Evolutionary conservation across 805 yeast species (phyloP), one percentile per base, ranked within the genome.

Genomic region (Sungouiella thailandica): DNA sequence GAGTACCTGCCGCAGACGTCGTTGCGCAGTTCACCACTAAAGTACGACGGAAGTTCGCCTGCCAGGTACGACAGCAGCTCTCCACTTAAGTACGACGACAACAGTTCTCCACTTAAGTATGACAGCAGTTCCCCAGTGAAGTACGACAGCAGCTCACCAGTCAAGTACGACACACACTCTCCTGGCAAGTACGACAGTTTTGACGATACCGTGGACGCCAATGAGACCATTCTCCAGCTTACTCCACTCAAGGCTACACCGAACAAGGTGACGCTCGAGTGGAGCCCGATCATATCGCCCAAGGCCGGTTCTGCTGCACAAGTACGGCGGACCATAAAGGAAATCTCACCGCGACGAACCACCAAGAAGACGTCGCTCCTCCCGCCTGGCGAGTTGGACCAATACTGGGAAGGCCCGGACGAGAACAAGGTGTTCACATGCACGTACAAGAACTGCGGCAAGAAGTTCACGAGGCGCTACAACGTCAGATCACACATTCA

Each of bases 401-500:
- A 74, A 37, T 86, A 81, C 50, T 81, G 90, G 57, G 73, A 71
- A 32, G 95, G 95, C 1, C 88, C 96, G 5, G 82, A 83, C 44
- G 74, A 65, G 19, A 75, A 82, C 31, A 83, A 80, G 40, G 66
- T 72, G 19, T 94, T 73, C 61, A 70, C 78, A 23, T 93, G 99
- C 58, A 69, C 74, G 39, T 90, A 69, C 57, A 74, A 82, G 11
- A 70, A 70, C 35, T 93, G 99, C 61, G 83, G 84, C 7, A 88
- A 93, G 60, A 64, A 72, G 35, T 90, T 93, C 60, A 78, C 88
- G 6, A 71, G 98, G 52, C 70, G 96, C 29, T 94, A 94, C 59
- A 93, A 93, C 51, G 86, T 87, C 9, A 68, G 97, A 41, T 86
- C 96, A 0, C 99, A 93, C 57, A 89, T 93, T 36, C 98, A 93